A percentile compares a stretch with the other conserved stretches of the same genome.
These are phyloP conservation scores for Metarhizium guizhouense DNA, from an alignment of 2,329 filamentous ascomycete genomes.

Conservation along the genomic window DNA sequence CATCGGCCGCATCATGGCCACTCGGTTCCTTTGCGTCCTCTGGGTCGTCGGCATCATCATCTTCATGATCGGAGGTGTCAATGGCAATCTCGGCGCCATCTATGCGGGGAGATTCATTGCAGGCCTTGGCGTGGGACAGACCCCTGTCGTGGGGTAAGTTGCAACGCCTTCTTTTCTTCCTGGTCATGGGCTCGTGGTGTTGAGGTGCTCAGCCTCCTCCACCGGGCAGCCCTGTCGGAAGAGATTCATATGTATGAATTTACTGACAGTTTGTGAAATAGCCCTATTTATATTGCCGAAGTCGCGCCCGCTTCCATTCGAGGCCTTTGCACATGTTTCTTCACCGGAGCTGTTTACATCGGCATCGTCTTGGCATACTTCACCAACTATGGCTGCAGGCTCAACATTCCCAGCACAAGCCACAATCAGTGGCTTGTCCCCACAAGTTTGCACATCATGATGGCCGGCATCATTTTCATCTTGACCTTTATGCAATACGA, in stretches of 20 bases:
- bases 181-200: neutral
- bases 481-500: slow-evolving; percentile 62
- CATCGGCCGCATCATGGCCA: slow-evolving; percentile 55
- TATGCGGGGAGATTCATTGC: slow-evolving; percentile 60
- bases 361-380: slow-evolving; percentile 76
- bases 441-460: slow-evolving; percentile 69
- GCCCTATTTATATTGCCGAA: slow-evolving; percentile 64
- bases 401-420: slow-evolving; percentile 38
- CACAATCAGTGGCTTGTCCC: slow-evolving; percentile 54
- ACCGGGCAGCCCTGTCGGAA: too few species aligned
- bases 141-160: slow-evolving; percentile 49
- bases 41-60: slow-evolving; percentile 52
- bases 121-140: slow-evolving; percentile 57
- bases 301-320: slow-evolving; percentile 60
- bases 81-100: slow-evolving; percentile 45
- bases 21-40: slow-evolving; percentile 44
- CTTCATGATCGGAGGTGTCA: slow-evolving; percentile 43
- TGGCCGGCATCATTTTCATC: slow-evolving; percentile 61
- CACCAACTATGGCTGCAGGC: slow-evolving; percentile 52
- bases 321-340: slow-evolving; percentile 59
- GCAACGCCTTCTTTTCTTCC: neutral
- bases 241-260: too few species aligned
- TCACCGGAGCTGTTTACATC: slow-evolving; percentile 53
- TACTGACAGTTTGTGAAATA: slow-evolving; percentile 4
- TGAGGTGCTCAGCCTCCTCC: neutral